Conservation (phyloP, 2,329 filamentous ascomycete species). For the Sporothrix phasma region DNA sequence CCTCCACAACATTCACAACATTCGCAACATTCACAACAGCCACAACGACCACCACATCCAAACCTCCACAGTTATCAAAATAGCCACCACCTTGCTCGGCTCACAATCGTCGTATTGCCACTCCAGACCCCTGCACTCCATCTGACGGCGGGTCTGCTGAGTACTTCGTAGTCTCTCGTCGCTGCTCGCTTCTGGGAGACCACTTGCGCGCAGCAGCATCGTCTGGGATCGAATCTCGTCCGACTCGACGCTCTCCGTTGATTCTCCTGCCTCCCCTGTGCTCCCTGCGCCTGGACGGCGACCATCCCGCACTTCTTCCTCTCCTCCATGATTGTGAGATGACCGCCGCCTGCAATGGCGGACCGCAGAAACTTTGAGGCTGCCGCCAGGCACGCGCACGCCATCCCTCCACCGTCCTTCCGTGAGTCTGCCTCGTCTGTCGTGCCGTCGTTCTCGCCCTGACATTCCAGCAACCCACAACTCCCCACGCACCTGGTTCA, state of each 20-base stretch:
- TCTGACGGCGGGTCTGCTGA: neutral
- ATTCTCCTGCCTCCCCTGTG: neutral
- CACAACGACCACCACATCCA: neutral
- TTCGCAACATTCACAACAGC: neutral
- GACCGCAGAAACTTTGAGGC: constrained; percentile 38
- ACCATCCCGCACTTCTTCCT: neutral
- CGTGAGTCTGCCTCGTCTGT: constrained; percentile 28
- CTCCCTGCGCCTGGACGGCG: neutral
- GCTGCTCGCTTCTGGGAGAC: neutral
- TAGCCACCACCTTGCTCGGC: too few species aligned
- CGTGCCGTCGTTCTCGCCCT: too few species aligned
- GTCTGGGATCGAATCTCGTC: too few species aligned
- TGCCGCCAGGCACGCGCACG: constrained; percentile 33
- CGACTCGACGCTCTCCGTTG: neutral
- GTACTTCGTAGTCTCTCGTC: too few species aligned
- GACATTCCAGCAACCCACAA: constrained; percentile 47
- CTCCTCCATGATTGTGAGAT: constrained; percentile 1
- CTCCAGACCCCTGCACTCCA: neutral
- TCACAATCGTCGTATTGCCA: neutral
- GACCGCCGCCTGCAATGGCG: constrained; percentile 27
- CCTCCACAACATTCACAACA: too few species aligned
- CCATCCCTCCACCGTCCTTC: constrained; percentile 41
- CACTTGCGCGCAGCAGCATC: too few species aligned
- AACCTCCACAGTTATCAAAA: too few species aligned
- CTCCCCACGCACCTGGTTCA: constrained; percentile 81